Conservation (phyloP, 73 alveolate species). For the Paramecium primaurelia region DNA sequence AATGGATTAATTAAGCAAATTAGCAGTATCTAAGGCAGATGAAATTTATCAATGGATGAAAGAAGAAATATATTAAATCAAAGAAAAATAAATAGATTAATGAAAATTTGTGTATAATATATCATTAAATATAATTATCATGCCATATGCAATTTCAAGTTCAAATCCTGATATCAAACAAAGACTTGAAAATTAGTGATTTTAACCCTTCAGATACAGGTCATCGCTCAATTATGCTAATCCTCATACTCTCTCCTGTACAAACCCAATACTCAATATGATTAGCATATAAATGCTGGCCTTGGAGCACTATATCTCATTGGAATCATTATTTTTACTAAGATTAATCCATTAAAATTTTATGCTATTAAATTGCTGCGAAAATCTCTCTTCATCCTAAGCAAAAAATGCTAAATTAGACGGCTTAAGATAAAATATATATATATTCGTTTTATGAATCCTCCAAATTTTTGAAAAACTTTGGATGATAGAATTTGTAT, state of each 20-base stretch:
- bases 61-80: background rate
- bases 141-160: background rate
- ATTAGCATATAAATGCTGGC: background rate
- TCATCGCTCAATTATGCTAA: background rate
- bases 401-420: background rate
- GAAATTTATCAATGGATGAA: background rate
- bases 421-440: background rate
- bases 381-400: background rate
- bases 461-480: constrained; percentile 56
- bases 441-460: background rate
- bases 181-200: background rate
- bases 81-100: background rate
- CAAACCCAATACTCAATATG: background rate
- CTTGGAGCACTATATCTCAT: background rate
- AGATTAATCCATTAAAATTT: background rate
- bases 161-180: background rate
- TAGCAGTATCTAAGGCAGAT: background rate
- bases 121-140: background rate
- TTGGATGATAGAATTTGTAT: constrained; percentile 78
- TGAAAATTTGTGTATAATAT: background rate
- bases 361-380: background rate
- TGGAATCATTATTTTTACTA: background rate
- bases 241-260: background rate
- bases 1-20: background rate
- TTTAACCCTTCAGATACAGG: background rate